Conservation (phyloP, 2,329 filamentous ascomycete species). For the Aureobasidium subglaciale region DNA sequence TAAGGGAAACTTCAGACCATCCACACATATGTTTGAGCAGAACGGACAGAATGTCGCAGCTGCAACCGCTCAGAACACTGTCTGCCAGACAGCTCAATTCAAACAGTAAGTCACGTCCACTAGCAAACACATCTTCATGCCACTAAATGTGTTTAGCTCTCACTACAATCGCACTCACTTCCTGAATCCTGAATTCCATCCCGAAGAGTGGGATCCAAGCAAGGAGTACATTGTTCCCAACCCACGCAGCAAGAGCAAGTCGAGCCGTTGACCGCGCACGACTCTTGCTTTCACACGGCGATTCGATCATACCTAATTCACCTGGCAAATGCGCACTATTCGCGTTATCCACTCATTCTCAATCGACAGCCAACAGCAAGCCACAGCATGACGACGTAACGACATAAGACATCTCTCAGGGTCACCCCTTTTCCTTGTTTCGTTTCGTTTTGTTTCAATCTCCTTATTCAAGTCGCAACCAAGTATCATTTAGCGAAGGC, state of each 20-base stretch:
- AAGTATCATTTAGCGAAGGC: slow-evolving; percentile 13
- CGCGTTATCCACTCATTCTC: neutral
- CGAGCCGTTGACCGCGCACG: slow-evolving; percentile 23
- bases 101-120: slow-evolving; percentile 33
- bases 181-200: slow-evolving; percentile 46
- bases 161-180: slow-evolving; percentile 48
- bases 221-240: slow-evolving; percentile 36
- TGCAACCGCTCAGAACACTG: slow-evolving; percentile 20
- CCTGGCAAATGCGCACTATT: neutral
- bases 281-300: neutral
- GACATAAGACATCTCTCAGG: slow-evolving; percentile 13
- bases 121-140: neutral
- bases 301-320: neutral
- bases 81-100: slow-evolving; percentile 45
- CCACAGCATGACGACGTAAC: slow-evolving; percentile 10
- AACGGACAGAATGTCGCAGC: slow-evolving; percentile 34
- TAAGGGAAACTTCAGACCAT: slow-evolving; percentile 10
- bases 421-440: slow-evolving; percentile 5
- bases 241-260: slow-evolving; percentile 25
- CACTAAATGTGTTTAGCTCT: slow-evolving; percentile 31
- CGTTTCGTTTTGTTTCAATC: neutral
- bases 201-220: slow-evolving; percentile 46
- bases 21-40: slow-evolving; percentile 17
- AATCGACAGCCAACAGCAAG: slow-evolving; percentile 7
- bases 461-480: neutral